phyloP scores from a whole-genome alignment of 306 rosid genomes.

The Trifolium repens region DNA sequence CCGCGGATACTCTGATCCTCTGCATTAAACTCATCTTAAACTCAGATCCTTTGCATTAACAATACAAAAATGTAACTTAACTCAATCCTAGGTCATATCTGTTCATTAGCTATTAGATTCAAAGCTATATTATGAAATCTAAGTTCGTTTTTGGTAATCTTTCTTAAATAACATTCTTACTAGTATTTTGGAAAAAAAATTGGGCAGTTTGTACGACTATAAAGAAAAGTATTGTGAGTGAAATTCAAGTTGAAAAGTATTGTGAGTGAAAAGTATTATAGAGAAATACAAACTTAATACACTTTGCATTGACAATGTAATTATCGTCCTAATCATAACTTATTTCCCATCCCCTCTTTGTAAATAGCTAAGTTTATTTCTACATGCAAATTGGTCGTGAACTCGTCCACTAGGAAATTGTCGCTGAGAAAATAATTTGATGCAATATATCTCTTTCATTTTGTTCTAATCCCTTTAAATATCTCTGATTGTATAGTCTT shows the following conservation, averaged over 20 bases:
- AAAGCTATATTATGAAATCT: conserved; percentile 16
- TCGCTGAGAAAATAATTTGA: conserved; percentile 1
- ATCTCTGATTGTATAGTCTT: conserved; percentile 1
- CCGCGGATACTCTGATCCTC: conserved; percentile 7
- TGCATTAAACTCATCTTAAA: neutral
- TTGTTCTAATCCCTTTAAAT: neutral
- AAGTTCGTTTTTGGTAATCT: conserved; percentile 16
- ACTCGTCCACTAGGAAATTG: neutral
- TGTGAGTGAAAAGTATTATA: neutral
- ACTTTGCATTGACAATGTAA: neutral
- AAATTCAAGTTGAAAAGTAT: neutral
- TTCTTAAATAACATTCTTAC: conserved; percentile 4
- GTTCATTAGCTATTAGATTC: conserved; percentile 17
- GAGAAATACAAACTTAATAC: conserved; percentile 27
- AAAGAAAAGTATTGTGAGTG: neutral
- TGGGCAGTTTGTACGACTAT: neutral
- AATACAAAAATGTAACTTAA: conserved; percentile 15
- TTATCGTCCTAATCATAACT: neutral
- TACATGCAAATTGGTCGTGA: neutral
- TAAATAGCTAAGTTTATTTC: conserved; percentile 1
- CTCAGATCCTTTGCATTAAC: conserved; percentile 19
- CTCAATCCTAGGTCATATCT: neutral
- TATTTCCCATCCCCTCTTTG: conserved; percentile 5
- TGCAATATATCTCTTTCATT: conserved; percentile 23
- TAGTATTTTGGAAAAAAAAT: conserved; percentile 20